A percentile compares a stretch with the other conserved stretches of the same genome.
phyloP scores from a whole-genome alignment of 495 filamentous ascomycete genomes.

The Talaromyces stipitatus region DNA sequence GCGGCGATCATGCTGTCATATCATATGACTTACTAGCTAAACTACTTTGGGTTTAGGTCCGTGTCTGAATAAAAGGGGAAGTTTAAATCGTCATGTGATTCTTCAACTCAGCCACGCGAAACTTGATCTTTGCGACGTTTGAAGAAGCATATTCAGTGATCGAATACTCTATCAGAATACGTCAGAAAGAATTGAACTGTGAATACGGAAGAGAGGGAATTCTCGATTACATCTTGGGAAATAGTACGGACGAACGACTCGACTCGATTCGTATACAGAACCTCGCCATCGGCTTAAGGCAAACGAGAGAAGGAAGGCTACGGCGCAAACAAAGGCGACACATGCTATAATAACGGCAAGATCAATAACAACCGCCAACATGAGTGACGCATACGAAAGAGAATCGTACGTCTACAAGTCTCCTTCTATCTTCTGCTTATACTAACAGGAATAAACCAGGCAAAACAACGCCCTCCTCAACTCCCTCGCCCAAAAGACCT shows the following conservation, averaged over 20 bases:
- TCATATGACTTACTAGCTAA: neutral
- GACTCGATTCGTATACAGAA: neutral
- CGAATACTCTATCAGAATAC: no score
- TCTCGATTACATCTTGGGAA: no score
- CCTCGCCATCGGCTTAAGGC: neutral
- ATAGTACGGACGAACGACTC: neutral
- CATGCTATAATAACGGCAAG: neutral
- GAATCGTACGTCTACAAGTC: slow-evolving; percentile 50
- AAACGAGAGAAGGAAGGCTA: neutral
- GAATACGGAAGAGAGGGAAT: no score
- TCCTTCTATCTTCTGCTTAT: neutral
- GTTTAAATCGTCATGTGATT: neutral
- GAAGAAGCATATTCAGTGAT: neutral
- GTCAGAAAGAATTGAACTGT: no score
- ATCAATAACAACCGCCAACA: slow-evolving; percentile 28
- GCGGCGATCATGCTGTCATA: neutral
- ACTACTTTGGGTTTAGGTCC: neutral
- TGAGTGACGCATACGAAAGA: slow-evolving; percentile 95
- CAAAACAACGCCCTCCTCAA: slow-evolving; percentile 96
- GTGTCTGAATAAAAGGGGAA: neutral
- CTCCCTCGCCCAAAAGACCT: slow-evolving; percentile 83
- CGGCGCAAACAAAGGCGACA: no score
- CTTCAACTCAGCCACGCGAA: slow-evolving; percentile 3
- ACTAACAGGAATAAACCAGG: slow-evolving; percentile 25
- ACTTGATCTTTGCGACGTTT: neutral